These are phyloP conservation scores for Pichia thaimueangensis DNA, from an alignment of 805 yeast genomes.

Conservation along the genomic window DNA sequence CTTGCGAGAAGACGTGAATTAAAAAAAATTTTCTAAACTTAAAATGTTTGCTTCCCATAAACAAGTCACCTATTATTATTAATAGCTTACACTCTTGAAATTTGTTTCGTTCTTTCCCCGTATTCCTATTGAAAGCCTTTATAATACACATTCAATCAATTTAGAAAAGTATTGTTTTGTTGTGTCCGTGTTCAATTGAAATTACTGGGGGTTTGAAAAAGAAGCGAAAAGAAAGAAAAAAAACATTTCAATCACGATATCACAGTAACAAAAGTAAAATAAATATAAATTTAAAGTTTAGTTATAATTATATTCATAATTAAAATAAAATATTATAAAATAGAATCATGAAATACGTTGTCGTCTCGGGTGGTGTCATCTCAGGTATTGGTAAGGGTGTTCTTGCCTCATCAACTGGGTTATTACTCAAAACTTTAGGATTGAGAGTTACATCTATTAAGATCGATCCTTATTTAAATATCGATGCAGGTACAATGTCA, in stretches of 20 bases:
- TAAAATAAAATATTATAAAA: no score
- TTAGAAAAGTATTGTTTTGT: no score
- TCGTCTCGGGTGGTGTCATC: slow-evolving; percentile 98
- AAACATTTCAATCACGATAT: no score
- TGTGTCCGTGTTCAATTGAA: no score
- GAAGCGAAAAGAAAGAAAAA: no score
- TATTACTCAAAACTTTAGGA: slow-evolving; percentile 88
- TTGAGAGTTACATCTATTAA: slow-evolving; percentile 94
- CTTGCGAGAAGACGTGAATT: no score
- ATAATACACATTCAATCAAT: no score
- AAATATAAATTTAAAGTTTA: background rate
- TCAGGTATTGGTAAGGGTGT: slow-evolving; percentile 99
- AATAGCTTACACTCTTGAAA: no score
- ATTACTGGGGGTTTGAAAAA: no score
- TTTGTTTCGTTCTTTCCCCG: slow-evolving; percentile 15
- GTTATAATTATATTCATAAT: background rate
- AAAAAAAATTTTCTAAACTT: slow-evolving; percentile 1
- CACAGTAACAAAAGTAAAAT: background rate
- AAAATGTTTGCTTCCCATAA: background rate
- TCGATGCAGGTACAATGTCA: slow-evolving; percentile 99
- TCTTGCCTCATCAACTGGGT: slow-evolving; percentile 93
- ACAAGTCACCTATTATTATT: no score
- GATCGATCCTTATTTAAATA: slow-evolving; percentile 98
- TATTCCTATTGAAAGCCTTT: background rate
- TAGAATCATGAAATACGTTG: slow-evolving; percentile 86